Evolutionary conservation across 2,329 filamentous ascomycete species (phyloP), one percentile per base, ranked within the genome.

Genomic region (Neurospora sp.): DNA sequence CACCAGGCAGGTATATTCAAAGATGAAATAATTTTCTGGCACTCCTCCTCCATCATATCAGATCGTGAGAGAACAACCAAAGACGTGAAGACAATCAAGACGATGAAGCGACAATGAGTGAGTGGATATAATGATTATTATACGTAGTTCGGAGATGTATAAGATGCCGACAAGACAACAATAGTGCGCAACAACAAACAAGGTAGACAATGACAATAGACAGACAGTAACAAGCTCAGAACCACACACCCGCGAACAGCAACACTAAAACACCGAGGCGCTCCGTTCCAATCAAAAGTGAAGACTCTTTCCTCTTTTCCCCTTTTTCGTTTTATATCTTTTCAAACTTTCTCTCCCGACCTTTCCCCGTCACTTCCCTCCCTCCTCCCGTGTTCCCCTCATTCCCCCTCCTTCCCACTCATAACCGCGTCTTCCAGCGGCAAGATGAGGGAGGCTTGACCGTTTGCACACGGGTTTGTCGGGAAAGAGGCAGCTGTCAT

Each of bases 71-170:
- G 11, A 52, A 52, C 19, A 52, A 8, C 6, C 5, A 0, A 28
- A 62, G 52, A 62, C 3, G 28, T 2, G 2, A 36, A 36, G 15
- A 62, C 1, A 17, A 62, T 36, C 0, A 33, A 62, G 8, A 62
- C 28, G 4, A 62, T 17, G 15, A 33, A n/a, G 52, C 6, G 15
- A 1, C 11, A 62, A 28, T 62, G 52, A 62, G 28, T 62, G 52
- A 62, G 52, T 62, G 52, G 52, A 62, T 62, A 62, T 62, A 62
- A 62, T 62, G 52, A 62, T 62, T 62, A 62, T 62, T 62, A 62
- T 62, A 36, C 52, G 52, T 62, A 62, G 52, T 62, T 62, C 52
- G 52, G 52, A 62, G 28, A 62, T 62, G 52, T 62, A 62, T 62
- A 62, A 62, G 52, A 62, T 62, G 52, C 52, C n/a, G 52, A 62